Conservation (phyloP, 2,329 filamentous ascomycete species). For the Trichoderma pleuroti region DNA sequence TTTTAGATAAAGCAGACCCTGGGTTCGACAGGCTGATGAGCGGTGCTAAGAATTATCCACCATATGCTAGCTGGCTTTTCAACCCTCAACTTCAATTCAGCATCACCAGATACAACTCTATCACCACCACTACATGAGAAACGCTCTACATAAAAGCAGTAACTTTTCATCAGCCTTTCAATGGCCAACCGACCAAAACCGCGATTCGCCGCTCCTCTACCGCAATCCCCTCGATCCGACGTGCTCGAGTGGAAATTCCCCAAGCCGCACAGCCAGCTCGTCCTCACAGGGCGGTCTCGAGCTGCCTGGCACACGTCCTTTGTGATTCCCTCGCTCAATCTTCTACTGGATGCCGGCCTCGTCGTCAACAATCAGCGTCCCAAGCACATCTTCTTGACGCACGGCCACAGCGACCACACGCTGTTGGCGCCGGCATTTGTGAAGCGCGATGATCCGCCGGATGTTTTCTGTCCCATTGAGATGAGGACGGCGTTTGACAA, state of each 20-base stretch:
- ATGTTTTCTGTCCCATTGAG: conserved; percentile 43
- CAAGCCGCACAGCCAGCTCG: conserved; percentile 39
- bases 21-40: no score
- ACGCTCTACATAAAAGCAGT: background rate
- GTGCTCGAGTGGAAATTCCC: conserved; percentile 46
- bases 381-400: conserved; percentile 49
- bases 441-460: conserved; percentile 43
- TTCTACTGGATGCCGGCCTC: conserved; percentile 48
- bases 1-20: background rate
- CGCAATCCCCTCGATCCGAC: conserved; percentile 42
- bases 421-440: conserved; percentile 43
- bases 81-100: background rate
- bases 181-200: background rate
- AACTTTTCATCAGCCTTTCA: background rate
- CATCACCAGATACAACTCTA: background rate
- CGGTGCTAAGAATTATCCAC: background rate
- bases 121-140: background rate
- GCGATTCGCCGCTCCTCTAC: conserved; percentile 42
- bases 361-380: conserved; percentile 44
- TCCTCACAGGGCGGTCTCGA: conserved; percentile 46
- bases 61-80: background rate
- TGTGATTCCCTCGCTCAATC: conserved; percentile 47
- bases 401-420: conserved; percentile 48
- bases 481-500: conserved; percentile 39
- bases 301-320: conserved; percentile 53